A percentile compares a stretch with the other conserved stretches of the same genome.
Conservation (phyloP, 2,329 filamentous ascomycete genomes). For the Aspergillus clavatus region DNA sequence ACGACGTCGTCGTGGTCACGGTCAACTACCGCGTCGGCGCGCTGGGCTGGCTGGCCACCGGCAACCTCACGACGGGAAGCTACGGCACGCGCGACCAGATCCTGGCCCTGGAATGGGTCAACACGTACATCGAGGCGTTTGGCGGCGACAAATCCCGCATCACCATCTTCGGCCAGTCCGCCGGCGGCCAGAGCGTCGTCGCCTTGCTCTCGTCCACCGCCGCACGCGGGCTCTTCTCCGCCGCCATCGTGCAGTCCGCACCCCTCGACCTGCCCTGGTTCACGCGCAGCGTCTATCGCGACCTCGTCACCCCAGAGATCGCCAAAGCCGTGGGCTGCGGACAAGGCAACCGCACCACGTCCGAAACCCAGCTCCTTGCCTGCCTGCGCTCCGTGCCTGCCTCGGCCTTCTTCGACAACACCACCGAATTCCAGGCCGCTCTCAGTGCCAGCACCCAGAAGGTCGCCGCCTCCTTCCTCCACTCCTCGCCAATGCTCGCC, state of each 20-base stretch:
- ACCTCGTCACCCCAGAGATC: conserved; percentile 17
- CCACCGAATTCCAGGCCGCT: conserved; percentile 13
- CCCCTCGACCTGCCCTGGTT: conserved; percentile 25
- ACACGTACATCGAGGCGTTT: conserved; percentile 23
- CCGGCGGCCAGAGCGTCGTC: conserved; percentile 50
- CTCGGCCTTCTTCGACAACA: conserved; percentile 18
- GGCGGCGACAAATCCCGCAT: conserved; percentile 28
- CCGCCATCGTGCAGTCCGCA: conserved; percentile 24
- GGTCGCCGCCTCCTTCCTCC: conserved; percentile 14
- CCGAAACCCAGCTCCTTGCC: conserved; percentile 12
- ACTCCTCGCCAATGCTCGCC: conserved; percentile 14
- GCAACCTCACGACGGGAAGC: conserved; percentile 30
- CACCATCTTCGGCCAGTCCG: conserved; percentile 35
- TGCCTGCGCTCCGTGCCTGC: conserved; percentile 23
- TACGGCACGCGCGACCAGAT: conserved; percentile 34
- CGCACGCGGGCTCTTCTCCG: conserved; percentile 25
- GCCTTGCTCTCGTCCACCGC: conserved; percentile 23
- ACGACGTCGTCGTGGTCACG: conserved; percentile 34
- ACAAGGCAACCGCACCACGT: conserved; percentile 3
- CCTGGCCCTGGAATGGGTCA: conserved; percentile 24
- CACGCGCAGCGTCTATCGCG: conserved; percentile 19
- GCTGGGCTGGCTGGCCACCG: conserved; percentile 31
- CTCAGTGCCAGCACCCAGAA: conserved; percentile 3
- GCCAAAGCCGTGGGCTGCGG: conserved; percentile 21
- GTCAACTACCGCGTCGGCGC: conserved; percentile 34